These are phyloP conservation scores for Blastomyces gilchristii DNA, from an alignment of 2,329 filamentous ascomycete genomes.

Conservation along the genomic window DNA sequence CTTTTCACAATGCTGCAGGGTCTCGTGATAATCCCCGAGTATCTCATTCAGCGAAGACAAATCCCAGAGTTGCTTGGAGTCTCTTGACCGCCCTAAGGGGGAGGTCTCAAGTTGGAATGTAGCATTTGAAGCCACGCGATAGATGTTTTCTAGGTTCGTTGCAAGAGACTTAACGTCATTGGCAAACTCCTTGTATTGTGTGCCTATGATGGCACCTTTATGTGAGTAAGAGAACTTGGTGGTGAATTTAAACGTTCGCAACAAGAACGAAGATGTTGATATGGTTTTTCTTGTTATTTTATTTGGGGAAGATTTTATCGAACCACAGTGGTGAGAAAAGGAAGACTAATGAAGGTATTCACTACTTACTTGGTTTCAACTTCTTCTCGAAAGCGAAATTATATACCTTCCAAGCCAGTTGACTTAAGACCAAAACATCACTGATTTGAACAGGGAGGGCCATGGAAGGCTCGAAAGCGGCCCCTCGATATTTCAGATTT, in stretches of 20 bases:
- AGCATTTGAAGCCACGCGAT: constrained; percentile 3
- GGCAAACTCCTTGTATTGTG: constrained; percentile 2
- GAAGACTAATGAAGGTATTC: background rate
- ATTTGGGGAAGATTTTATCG: background rate
- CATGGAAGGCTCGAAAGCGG: constrained; percentile 5
- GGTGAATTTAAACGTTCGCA: background rate
- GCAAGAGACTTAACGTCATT: constrained; percentile 3
- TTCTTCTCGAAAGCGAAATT: constrained; percentile 5
- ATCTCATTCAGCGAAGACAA: constrained; percentile 10
- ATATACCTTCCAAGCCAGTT: constrained; percentile 3
- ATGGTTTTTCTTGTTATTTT: background rate
- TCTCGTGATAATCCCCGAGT: constrained; percentile 15
- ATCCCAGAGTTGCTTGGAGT: constrained; percentile 1
- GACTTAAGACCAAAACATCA: constrained; percentile 7
- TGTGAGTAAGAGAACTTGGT: background rate
- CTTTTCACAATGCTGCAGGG: constrained; percentile 14
- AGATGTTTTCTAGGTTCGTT: constrained; percentile 4
- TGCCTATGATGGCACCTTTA: background rate
- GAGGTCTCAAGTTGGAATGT: constrained; percentile 5
- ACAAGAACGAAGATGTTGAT: background rate
- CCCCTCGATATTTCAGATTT: background rate
- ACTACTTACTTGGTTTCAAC: constrained; percentile 5
- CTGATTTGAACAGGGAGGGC: constrained; percentile 8
- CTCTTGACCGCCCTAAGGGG: background rate
- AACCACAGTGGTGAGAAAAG: background rate